Conservation (phyloP, 1,284 basidiomycete species). For the Laetiporus sulphureus region DNA sequence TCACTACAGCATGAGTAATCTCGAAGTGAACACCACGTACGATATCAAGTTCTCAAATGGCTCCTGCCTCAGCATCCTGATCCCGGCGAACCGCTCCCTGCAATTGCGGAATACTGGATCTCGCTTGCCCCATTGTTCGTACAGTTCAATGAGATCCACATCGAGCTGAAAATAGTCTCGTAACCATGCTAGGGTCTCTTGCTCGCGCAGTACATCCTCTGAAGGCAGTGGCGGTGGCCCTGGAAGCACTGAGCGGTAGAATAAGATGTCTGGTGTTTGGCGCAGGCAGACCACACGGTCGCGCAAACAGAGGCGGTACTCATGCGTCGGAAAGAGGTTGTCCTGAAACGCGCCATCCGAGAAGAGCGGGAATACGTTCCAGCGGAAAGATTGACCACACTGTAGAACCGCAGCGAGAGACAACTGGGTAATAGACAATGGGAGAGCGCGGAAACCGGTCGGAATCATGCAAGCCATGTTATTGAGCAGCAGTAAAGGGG, state of each 20-base stretch:
- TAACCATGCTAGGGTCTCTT: conserved; percentile 73
- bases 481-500: too few relatives aligned
- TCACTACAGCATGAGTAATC: background rate
- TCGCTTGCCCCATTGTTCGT: conserved; percentile 68
- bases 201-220: conserved; percentile 34
- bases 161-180: conserved; percentile 88
- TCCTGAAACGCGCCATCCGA: conserved; percentile 9
- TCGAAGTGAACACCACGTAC: conserved; percentile 42
- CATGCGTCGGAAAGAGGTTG: conserved; percentile 32
- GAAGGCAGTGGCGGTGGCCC: conserved; percentile 24
- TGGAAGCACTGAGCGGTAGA: conserved; percentile 69
- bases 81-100: conserved; percentile 56
- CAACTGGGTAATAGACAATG: conserved; percentile 57
- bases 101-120: conserved; percentile 76
- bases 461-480: too few relatives aligned
- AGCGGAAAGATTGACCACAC: conserved; percentile 80
- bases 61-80: conserved; percentile 84
- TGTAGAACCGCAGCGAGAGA: conserved; percentile 67
- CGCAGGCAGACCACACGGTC: conserved; percentile 82
- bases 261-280: conserved; percentile 61
- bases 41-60: conserved; percentile 93
- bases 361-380: conserved; percentile 47
- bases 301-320: conserved; percentile 69
- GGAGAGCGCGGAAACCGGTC: conserved; percentile 46
- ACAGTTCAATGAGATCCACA: conserved; percentile 69